Base-by-base conservation (phyloP, 768 basidiomycete genomes). In the Agrocybe chaxingu region DNA sequence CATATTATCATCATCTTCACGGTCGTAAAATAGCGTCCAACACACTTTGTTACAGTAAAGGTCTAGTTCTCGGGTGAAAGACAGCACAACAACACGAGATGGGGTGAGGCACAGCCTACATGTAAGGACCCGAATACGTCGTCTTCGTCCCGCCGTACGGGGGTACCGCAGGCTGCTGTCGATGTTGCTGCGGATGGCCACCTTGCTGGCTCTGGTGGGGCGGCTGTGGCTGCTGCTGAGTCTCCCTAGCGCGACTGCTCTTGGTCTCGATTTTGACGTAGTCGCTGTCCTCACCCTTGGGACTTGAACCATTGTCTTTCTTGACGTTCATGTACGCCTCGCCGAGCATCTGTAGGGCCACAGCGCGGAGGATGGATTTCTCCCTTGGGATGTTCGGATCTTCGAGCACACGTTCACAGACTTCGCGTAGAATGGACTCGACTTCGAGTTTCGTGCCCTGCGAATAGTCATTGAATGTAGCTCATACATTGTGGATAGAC, bases 391-490 rank as follows among this genome's bases (percentile, higher is more conserved):
- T 63, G 6, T 64, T 59, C 0, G 80, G 67, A 48, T 89, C 84
- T 40, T 77, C 76, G 4, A 95, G 74, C 12, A 95, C 74, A 18
- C 84, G 79, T 56, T 95, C 92, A 62, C 92, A 95, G 0, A 87
- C 88, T 66, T 95, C 92, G 11, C 92, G 84, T 5, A 96, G 69
- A 36, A 96, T 82, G 4, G 90, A 91, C 63, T 96, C 92, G 47
- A 95, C 79, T 64, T 96, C 92, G 24, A 96, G 84, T 65, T 94
- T 95, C 12, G 92, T 84, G 4, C 92, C 92, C 89, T 92, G 59
- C 36, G 5, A 34, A 12, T 35, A 35, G 32, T 18, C 7, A 42
- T 42, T 7, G 45, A 38, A n/a, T 39, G 29, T 39, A 1, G 7
- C 10, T 46, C 7, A 10, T 24, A 24, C 9, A 50, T 47, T n/a